Evolutionary conservation across 1,139 yeast species (phyloP), one percentile per base, ranked within the genome.

Genomic region (Yamadazyma kanchanaburiensis): DNA sequence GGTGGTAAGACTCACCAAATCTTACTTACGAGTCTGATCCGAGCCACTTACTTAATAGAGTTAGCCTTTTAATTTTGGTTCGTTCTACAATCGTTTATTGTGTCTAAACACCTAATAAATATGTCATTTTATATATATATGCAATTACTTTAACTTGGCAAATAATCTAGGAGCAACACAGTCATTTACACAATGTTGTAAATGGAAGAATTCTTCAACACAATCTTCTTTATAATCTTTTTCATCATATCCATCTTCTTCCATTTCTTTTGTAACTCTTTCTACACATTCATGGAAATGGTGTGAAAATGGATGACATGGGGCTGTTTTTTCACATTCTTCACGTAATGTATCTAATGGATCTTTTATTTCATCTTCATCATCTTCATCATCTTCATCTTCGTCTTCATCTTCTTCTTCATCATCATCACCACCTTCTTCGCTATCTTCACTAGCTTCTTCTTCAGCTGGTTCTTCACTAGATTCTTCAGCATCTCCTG

Each of bases 141-240:
- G n/a, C n/a, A n/a, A n/a, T 63, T 80, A 88, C 64, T 85, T 86
- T 68, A 88, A 79, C 64, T 81, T 82, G 69, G 77, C 67, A 71
- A 91, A 88, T 58, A 89, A 73, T 62, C 80, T 81, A 64, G 95
- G 95, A 39, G 96, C 91, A 55, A 86, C 88, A 70, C 95, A 81
- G 58, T 84, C 91, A 64, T 86, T 87, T 54, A 89, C 55, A 71
- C 95, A 87, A 64, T 91, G 97, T 62, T 86, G 86, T 59, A 88
- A 74, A 67, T 91, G 97, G 89, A 89, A 89, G 68, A 83, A 91
- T 68, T 91, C 98, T 66, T 91, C 97, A 43, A 89, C 82, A 72
- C 98, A 91, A 66, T 89, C 95, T 70, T 89, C 97, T 67, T 89
- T 88, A 73, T 86, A 74, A n/a, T 71, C 80, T 53, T 74, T 74